phyloP scores from a whole-genome alignment of 371 early-diverging fungal genomes.

The Fennellomyces sp. region DNA sequence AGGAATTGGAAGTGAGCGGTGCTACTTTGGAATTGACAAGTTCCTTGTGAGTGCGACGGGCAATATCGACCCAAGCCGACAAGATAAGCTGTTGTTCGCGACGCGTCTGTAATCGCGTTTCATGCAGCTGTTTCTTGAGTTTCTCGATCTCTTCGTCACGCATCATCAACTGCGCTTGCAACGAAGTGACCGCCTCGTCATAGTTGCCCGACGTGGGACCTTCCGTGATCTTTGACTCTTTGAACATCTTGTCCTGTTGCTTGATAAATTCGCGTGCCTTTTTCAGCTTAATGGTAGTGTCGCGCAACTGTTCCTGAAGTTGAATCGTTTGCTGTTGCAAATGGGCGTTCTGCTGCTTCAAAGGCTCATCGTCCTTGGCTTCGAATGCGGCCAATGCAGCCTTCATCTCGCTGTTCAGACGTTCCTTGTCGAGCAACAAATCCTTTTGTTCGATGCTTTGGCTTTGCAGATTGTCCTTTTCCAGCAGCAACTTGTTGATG shows the following conservation, averaged over 20 bases:
- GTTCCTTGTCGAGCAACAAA: slow-evolving; percentile 55
- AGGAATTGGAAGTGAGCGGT: slow-evolving; percentile 62
- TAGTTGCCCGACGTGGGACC: slow-evolving; percentile 33
- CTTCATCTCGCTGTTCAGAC: slow-evolving; percentile 63
- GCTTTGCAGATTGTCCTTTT: slow-evolving; percentile 65
- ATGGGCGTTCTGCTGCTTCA: slow-evolving; percentile 60
- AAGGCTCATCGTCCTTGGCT: slow-evolving; percentile 64
- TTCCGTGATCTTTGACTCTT: slow-evolving; percentile 22
- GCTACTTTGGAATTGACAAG: slow-evolving; percentile 43
- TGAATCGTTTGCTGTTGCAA: slow-evolving; percentile 56
- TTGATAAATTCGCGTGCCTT: slow-evolving; percentile 72
- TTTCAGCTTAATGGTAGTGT: slow-evolving; percentile 60
- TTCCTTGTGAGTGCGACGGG: slow-evolving; percentile 50
- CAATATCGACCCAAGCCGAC: slow-evolving; percentile 78
- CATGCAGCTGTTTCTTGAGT: slow-evolving; percentile 64
- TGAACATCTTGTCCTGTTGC: slow-evolving; percentile 64
- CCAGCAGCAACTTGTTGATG: slow-evolving; percentile 68
- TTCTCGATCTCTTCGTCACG: slow-evolving; percentile 73
- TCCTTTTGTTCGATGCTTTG: slow-evolving; percentile 62
- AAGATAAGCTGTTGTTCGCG: slow-evolving; percentile 77
- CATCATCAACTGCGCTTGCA: slow-evolving; percentile 61
- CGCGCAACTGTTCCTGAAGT: slow-evolving; percentile 65
- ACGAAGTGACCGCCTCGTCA: slow-evolving; percentile 73
- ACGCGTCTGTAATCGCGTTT: slow-evolving; percentile 55
- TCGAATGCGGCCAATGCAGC: slow-evolving; percentile 73